Conservation (phyloP, 1,284 basidiomycete genomes). For the Inonotus hispidus region DNA sequence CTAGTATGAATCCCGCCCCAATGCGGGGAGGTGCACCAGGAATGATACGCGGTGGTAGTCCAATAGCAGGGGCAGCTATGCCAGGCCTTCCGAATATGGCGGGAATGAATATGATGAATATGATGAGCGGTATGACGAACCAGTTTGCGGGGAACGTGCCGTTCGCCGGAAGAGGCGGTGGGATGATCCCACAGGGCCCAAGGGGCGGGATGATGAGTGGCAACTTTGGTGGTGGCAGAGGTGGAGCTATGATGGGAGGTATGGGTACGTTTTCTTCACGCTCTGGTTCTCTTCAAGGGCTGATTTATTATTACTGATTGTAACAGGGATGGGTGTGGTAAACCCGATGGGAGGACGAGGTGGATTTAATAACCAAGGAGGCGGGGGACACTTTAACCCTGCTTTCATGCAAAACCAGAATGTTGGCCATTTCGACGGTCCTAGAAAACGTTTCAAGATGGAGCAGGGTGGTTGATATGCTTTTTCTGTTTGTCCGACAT, state of each 20-base stretch:
- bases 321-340: constrained; percentile 42
- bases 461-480: constrained; percentile 27
- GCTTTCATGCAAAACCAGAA: constrained; percentile 56
- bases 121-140: constrained; percentile 26
- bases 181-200: constrained; percentile 61
- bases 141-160: constrained; percentile 40
- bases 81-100: constrained; percentile 37
- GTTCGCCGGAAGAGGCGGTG: constrained; percentile 34
- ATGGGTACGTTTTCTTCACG: constrained; percentile 64
- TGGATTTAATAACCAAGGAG: constrained; percentile 38
- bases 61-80: constrained; percentile 29
- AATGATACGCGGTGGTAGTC: constrained; percentile 35
- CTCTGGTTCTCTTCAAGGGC: constrained; percentile 24
- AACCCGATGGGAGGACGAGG: constrained; percentile 39
- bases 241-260: constrained; percentile 40
- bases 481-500: neutral
- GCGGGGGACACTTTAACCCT: constrained; percentile 64
- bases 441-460: constrained; percentile 48
- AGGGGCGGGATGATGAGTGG: constrained; percentile 52
- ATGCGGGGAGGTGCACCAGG: constrained; percentile 36
- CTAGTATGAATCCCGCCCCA: constrained; percentile 28
- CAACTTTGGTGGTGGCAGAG: constrained; percentile 21
- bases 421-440: constrained; percentile 42
- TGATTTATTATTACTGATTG: constrained; percentile 22
- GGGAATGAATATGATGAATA: constrained; percentile 31